phyloP scores from a whole-genome alignment of 805 yeast genomes.

The Jamesozyma hellenica region DNA sequence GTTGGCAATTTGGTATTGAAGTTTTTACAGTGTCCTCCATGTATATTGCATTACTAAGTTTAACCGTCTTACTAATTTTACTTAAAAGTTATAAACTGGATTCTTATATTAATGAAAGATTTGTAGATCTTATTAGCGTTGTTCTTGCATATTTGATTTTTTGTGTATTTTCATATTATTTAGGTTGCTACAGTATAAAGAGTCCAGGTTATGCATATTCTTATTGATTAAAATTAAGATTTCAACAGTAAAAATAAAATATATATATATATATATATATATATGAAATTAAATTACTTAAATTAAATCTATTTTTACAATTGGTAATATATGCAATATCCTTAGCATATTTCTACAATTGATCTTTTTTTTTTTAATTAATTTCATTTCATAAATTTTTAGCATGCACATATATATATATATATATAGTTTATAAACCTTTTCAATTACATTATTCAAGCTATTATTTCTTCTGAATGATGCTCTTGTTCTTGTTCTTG shows the following conservation, averaged over 20 bases:
- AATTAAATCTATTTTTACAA: too few relatives aligned
- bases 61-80: slow-evolving; percentile 34
- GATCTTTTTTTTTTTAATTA: too few relatives aligned
- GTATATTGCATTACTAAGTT: slow-evolving; percentile 38
- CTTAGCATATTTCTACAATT: too few relatives aligned
- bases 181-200: slow-evolving; percentile 21
- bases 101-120: slow-evolving; percentile 4
- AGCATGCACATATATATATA: too few relatives aligned
- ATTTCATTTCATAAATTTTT: too few relatives aligned
- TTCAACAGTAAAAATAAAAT: too few relatives aligned
- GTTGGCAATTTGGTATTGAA: slow-evolving; percentile 66
- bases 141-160: slow-evolving; percentile 11
- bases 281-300: too few relatives aligned
- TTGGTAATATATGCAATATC: too few relatives aligned
- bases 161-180: slow-evolving; percentile 18
- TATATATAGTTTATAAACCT: too few relatives aligned
- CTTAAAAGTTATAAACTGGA: slow-evolving; percentile 11
- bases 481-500: slow-evolving; percentile 33
- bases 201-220: slow-evolving; percentile 22
- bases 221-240: too few relatives aligned
- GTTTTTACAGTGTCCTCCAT: slow-evolving; percentile 41
- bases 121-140: slow-evolving; percentile 13
- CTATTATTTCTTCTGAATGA: neutral
- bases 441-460: too few relatives aligned
- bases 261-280: too few relatives aligned